Base-by-base conservation (phyloP, 805 yeast genomes). In the Osmozyma mogii region DNA sequence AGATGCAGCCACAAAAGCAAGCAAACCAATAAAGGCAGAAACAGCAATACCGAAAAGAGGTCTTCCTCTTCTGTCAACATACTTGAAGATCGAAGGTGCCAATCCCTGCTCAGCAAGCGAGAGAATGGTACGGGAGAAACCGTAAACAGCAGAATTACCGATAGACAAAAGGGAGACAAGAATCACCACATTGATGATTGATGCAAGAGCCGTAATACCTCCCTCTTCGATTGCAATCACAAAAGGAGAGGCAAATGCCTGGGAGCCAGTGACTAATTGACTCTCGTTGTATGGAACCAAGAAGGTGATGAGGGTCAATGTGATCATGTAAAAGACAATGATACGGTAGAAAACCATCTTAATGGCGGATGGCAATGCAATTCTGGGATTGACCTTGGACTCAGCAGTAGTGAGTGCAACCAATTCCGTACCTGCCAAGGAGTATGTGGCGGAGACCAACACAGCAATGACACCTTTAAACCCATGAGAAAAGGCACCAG, bases 321-420 rank as follows among this genome's bases (percentile, higher is more conserved):
- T 58, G 22, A 61, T 32, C 58, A 61, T 51, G 45, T 58, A 61
- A 41, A 61, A 61, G 12, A 61, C 42, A 20, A 59, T 27, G 34
- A 61, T 61, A 39, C 68, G 49, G 56, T 62, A 61, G 37, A 61
- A 57, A 9, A 61, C 67, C 45, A 58, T 59, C 36, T 61, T 61
- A 37, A 61, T 61, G 34, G 68, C 67, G 34, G 50, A 48, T 7
- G 67, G 67, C 31, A 61, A 45, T 9, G 56, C 56, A 15, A 50
- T 50, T 31, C 67, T 47, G 5, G 68, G 66, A 40, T 61, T 48
- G 41, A n/a, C n/a, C 6, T 43, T 48, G 17, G 50, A 44, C 41
- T 61, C 67, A 5, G 58, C 47, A 3, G 61, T 56, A 4, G 67
- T 59, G 34, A 61, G 49, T 6, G 65, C 62, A 24, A 61, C 56